A percentile compares a stretch with the other conserved stretches of the same genome.
These are phyloP conservation scores for Nannochloris sp. DNA, from an alignment of 139 green algal genomes.

Conservation along the genomic window DNA sequence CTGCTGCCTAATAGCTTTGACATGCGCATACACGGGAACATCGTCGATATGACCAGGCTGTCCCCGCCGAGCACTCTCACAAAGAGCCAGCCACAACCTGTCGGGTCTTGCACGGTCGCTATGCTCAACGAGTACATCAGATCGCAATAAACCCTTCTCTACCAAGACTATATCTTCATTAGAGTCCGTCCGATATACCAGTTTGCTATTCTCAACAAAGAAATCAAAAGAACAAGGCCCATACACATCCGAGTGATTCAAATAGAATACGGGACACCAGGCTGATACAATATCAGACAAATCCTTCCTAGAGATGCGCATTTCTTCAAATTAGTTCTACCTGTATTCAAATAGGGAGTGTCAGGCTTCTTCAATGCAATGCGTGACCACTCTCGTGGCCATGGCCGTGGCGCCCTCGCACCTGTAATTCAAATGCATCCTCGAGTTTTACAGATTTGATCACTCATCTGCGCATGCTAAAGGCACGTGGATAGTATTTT, in stretches of 20 bases:
- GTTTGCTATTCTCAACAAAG: conserved; percentile 27
- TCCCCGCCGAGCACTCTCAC: conserved; percentile 12
- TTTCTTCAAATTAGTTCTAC: too few species aligned
- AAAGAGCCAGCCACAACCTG: conserved; percentile 16
- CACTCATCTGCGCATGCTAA: too few species aligned
- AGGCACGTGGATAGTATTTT: too few species aligned
- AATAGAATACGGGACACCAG: conserved; percentile 3
- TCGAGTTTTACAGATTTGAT: too few species aligned
- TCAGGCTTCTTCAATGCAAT: too few species aligned
- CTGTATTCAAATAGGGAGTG: too few species aligned
- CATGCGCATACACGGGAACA: conserved; percentile 36
- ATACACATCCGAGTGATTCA: conserved; percentile 29
- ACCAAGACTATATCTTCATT: conserved; percentile 8
- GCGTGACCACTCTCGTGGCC: too few species aligned
- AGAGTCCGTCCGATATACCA: not conserved
- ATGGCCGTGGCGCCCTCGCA: too few species aligned
- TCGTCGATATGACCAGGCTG: conserved; percentile 17
- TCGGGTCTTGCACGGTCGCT: not conserved
- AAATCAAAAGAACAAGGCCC: conserved; percentile 28
- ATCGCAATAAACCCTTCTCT: conserved; percentile 1
- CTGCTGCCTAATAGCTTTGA: conserved; percentile 17
- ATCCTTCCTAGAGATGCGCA: not conserved
- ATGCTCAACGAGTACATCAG: conserved; percentile 5
- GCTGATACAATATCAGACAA: not conserved
- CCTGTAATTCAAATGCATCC: too few species aligned